phyloP scores from a whole-genome alignment of 2,329 filamentous ascomycete species.

The Chrysoporthe puriensis region DNA sequence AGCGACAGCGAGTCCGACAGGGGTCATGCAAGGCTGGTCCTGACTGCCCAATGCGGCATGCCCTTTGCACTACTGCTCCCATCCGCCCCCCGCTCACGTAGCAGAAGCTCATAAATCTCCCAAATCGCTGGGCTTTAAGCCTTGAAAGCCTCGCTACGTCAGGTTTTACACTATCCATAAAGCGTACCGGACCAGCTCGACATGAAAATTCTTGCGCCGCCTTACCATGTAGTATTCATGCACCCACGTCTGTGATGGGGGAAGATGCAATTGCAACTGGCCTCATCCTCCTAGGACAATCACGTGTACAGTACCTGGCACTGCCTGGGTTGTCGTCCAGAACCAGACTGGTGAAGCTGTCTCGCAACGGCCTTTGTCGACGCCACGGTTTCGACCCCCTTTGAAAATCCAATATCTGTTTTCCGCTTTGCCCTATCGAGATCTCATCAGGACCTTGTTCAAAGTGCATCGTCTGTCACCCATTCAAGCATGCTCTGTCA shows the following conservation, averaged over 20 bases:
- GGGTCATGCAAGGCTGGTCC: slow-evolving; percentile 20
- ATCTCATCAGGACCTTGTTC: no score
- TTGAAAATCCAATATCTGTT: no score
- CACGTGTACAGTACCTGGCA: slow-evolving; percentile 3
- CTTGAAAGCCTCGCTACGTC: not conserved
- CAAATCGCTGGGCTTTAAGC: not conserved
- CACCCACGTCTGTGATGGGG: not conserved
- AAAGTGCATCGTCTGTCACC: no score
- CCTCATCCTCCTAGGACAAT: not conserved
- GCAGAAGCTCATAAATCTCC: not conserved
- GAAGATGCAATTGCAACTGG: slow-evolving; percentile 15
- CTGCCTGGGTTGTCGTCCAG: not conserved
- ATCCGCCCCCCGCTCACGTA: not conserved
- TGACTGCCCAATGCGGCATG: slow-evolving; percentile 17
- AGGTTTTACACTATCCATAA: not conserved
- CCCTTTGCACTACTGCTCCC: slow-evolving; percentile 17
- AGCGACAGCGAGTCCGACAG: slow-evolving; percentile 8
- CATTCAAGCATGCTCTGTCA: no score
- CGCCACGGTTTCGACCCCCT: no score
- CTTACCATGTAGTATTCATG: not conserved
- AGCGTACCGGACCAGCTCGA: not conserved
- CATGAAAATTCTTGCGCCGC: not conserved
- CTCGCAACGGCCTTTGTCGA: not conserved
- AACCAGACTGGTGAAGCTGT: not conserved
- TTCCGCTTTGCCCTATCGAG: no score